phyloP scores from a whole-genome alignment of 225 moss, liverwort and hornwort species.

The Sphagnum contortum region DNA sequence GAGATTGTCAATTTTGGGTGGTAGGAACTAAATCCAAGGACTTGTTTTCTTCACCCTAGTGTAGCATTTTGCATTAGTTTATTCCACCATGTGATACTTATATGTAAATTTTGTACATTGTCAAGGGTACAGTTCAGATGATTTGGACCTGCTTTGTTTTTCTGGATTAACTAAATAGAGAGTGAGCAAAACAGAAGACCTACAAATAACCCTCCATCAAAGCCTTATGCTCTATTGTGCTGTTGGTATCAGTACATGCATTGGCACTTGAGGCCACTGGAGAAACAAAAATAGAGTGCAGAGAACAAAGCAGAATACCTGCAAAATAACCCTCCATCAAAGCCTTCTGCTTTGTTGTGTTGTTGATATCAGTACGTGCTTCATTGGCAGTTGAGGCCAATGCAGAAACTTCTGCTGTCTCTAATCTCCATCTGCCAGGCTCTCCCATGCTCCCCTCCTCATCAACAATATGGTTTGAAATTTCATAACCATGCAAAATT shows the following conservation, averaged over 20 bases:
- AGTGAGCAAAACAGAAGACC: slow-evolving; percentile 15
- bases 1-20: no score
- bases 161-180: no score
- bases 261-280: slow-evolving; percentile 59
- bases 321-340: slow-evolving; percentile 42
- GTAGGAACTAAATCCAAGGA: no score
- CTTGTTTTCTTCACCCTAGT: no score
- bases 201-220: slow-evolving; percentile 42
- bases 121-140: background rate
- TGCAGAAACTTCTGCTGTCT: slow-evolving; percentile 37
- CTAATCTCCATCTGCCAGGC: slow-evolving; percentile 52
- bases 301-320: slow-evolving; percentile 17
- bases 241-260: slow-evolving; percentile 18
- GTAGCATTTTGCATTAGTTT: background rate
- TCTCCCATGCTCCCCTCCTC: background rate
- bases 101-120: background rate
- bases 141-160: no score
- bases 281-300: no score
- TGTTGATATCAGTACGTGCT: slow-evolving; percentile 18
- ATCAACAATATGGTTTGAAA: slow-evolving; percentile 5
- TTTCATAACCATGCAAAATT: background rate
- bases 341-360: slow-evolving; percentile 31
- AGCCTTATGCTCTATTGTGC: slow-evolving; percentile 31
- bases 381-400: slow-evolving; percentile 73
- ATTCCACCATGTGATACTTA: background rate